Evolutionary conservation across 345 rosid species (phyloP).

Genomic region (Populus tremula): DNA sequence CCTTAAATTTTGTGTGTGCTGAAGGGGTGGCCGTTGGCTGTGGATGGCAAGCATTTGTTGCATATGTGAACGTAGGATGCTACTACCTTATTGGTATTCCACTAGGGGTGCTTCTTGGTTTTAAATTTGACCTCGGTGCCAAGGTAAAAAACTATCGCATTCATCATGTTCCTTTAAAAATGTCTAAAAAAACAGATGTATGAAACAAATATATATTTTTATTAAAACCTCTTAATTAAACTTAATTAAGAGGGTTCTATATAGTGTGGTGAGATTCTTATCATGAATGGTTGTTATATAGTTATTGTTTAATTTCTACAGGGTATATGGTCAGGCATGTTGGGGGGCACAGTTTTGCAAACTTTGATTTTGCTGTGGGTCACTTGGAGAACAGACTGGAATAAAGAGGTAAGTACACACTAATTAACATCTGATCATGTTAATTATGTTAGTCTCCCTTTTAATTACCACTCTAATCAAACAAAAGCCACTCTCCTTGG

Average conservation of each 20-base stretch:
- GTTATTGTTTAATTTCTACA: not conserved
- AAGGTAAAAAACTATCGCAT: conserved; percentile 33
- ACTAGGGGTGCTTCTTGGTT: conserved; percentile 52
- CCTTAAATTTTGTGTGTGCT: not conserved
- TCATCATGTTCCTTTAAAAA: too few relatives aligned
- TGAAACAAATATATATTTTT: too few relatives aligned
- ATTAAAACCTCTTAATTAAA: too few relatives aligned
- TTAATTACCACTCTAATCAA: too few relatives aligned
- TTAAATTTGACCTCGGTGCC: conserved; percentile 44
- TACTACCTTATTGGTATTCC: conserved; percentile 62
- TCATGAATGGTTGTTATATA: too few relatives aligned
- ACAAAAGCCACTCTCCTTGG: too few relatives aligned
- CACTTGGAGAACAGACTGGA: conserved; percentile 58
- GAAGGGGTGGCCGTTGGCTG: conserved; percentile 77
- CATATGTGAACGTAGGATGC: conserved; percentile 61
- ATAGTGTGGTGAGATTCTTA: too few relatives aligned
- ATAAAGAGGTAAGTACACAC: conserved; percentile 41
- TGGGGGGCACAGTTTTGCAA: conserved; percentile 60
- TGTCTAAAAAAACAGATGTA: too few relatives aligned
- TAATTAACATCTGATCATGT: too few relatives aligned
- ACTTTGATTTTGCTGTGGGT: conserved; percentile 46
- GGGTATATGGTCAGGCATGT: conserved; percentile 55
- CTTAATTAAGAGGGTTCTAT: too few relatives aligned
- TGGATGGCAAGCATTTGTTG: conserved; percentile 73
- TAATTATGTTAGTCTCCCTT: too few relatives aligned